phyloP scores from a whole-genome alignment of 495 filamentous ascomycete genomes.

The Tuber indicum region DNA sequence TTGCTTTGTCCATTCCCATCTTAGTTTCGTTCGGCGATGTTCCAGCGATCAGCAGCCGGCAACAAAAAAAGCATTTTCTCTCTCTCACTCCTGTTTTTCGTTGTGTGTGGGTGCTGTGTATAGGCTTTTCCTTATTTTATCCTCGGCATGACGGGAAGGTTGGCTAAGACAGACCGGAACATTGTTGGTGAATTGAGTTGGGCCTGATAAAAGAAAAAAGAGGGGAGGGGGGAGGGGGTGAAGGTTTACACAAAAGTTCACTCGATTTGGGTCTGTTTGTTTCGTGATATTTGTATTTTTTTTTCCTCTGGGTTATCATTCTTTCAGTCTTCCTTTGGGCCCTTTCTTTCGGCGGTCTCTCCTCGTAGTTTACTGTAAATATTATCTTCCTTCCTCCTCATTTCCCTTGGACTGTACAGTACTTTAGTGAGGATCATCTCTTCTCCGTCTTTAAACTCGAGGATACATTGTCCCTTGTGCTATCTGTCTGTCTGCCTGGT shows the following conservation, averaged over 20 bases:
- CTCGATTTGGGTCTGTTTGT: not conserved
- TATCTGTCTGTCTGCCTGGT: not conserved
- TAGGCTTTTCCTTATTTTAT: not conserved
- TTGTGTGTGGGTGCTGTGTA: not conserved
- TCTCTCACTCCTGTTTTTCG: not conserved
- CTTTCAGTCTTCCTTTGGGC: not conserved
- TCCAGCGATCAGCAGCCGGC: not conserved
- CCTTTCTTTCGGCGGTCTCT: not conserved
- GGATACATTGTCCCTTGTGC: not conserved
- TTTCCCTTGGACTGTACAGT: not conserved
- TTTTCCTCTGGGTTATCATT: not conserved
- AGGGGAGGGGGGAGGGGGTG: not conserved
- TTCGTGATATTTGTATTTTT: not conserved
- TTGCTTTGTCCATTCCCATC: not conserved
- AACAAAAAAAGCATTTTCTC: not conserved
- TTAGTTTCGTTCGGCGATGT: not conserved
- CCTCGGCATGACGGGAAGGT: not conserved
- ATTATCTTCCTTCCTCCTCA: not conserved
- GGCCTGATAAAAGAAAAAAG: not conserved
- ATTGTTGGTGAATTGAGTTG: slow-evolving; percentile 1
- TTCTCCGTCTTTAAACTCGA: not conserved
- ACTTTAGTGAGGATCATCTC: not conserved
- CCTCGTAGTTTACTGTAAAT: not conserved
- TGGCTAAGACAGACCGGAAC: not conserved
- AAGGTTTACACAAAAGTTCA: slow-evolving; percentile 2